Percentiles rank a stretch among this genome's conserved stretches.
These are phyloP conservation scores for Exophiala oligosperma DNA, from an alignment of 2,329 filamentous ascomycete genomes.

Conservation along the genomic window DNA sequence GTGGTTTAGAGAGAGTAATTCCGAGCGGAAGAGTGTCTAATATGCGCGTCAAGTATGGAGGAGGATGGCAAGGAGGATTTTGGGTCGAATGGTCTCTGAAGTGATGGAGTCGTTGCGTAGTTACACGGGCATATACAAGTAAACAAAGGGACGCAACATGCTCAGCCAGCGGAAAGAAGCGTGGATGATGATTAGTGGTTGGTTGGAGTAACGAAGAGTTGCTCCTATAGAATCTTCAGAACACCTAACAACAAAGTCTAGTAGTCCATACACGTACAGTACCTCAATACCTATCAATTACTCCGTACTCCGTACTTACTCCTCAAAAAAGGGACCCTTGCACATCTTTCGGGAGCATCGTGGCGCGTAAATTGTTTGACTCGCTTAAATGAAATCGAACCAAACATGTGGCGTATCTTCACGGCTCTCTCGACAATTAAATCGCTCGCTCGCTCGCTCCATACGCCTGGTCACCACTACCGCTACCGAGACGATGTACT, in stretches of 20 bases:
- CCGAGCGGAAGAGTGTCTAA: neutral
- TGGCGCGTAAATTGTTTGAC: neutral
- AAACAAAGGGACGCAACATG: neutral
- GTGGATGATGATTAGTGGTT: conserved; percentile 5
- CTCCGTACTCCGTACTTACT: neutral
- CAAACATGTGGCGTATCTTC: neutral
- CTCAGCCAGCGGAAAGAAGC: no score
- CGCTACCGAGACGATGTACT: neutral
- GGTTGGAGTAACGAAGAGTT: neutral
- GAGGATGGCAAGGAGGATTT: neutral
- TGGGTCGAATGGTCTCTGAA: neutral
- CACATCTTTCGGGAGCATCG: neutral
- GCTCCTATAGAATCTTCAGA: neutral
- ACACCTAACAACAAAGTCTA: no score
- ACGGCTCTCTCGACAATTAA: neutral
- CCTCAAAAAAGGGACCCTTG: neutral
- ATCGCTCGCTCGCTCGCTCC: no score
- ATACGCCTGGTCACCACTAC: no score
- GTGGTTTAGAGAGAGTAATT: neutral
- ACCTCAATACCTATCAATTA: neutral
- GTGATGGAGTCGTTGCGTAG: neutral
- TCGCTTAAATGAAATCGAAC: neutral
- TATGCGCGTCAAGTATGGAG: neutral
- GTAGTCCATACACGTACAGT: no score
- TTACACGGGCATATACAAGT: neutral